These are phyloP conservation scores for Cornus florida DNA, from an alignment of 148 eudicot genomes.

Conservation along the genomic window DNA sequence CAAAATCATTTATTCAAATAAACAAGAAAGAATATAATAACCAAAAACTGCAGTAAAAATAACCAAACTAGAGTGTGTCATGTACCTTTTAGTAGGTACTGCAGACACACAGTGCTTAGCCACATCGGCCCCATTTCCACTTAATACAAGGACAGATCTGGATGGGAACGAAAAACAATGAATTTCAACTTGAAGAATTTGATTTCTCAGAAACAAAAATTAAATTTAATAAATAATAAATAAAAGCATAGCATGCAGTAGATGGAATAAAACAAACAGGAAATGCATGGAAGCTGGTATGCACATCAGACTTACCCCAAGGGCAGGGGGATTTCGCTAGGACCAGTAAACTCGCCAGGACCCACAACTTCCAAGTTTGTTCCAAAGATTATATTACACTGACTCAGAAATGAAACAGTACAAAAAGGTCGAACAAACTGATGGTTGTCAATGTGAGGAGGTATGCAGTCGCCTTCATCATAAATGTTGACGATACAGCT, in stretches of 20 bases:
- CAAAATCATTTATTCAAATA: conserved; percentile 2
- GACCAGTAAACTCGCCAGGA: conserved; percentile 77
- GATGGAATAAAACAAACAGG: background rate
- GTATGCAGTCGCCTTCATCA: conserved; percentile 94
- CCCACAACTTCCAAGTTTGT: conserved; percentile 66
- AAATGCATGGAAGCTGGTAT: background rate
- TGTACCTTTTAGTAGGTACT: conserved; percentile 55
- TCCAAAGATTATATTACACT: conserved; percentile 87
- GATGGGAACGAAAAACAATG: conserved; percentile 4
- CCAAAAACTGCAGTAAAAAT: background rate
- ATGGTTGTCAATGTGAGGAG: too few relatives aligned
- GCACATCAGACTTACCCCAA: conserved; percentile 59
- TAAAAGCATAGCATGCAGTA: background rate
- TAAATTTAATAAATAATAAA: too few relatives aligned
- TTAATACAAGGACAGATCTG: conserved; percentile 65
- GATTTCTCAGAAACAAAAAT: too few relatives aligned
- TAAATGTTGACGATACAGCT: conserved; percentile 96
- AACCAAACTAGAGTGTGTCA: background rate
- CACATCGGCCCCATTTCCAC: conserved; percentile 64
- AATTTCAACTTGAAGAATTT: too few relatives aligned
- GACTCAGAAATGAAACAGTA: too few relatives aligned
- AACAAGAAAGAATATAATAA: background rate
- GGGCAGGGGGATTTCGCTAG: conserved; percentile 67
- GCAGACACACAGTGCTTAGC: conserved; percentile 72
- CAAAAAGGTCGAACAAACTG: too few relatives aligned